Evolutionary conservation across 2,329 filamentous ascomycete species (phyloP).

Genomic region (Botrytis pseudocinerea): DNA sequence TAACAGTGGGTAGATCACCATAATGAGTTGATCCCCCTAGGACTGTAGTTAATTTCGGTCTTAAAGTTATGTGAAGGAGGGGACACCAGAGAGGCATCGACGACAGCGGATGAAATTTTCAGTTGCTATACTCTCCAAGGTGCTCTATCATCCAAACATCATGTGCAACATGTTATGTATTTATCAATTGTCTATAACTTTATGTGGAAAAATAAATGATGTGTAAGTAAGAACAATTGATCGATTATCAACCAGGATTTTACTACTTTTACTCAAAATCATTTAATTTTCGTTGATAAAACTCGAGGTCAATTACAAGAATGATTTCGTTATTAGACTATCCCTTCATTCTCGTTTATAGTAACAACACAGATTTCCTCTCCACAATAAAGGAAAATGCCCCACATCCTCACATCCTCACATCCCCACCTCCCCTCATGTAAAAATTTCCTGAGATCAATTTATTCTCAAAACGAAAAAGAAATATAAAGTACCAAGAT

Average conservation of each 20-base stretch:
- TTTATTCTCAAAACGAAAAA: not conserved
- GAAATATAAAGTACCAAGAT: no score
- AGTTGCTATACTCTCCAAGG: no score
- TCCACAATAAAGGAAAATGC: not conserved
- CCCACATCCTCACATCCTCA: not conserved
- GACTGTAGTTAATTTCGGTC: no score
- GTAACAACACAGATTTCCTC: not conserved
- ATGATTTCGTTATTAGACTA: not conserved
- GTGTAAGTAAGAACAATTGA: not conserved
- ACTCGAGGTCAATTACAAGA: not conserved
- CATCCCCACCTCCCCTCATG: not conserved
- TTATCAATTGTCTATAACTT: not conserved
- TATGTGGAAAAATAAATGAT: rapidly evolving
- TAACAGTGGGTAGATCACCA: no score
- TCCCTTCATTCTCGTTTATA: not conserved
- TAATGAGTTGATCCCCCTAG: no score
- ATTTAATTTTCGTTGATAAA: not conserved
- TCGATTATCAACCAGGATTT: not conserved
- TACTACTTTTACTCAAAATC: not conserved
- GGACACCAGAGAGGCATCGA: no score
- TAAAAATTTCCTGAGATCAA: not conserved
- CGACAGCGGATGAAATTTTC: no score
- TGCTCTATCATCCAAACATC: rapidly evolving
- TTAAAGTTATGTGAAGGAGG: no score
- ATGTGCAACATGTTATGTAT: not conserved